These are phyloP conservation scores for Cornus florida DNA, from an alignment of 148 eudicot genomes.

Conservation along the genomic window DNA sequence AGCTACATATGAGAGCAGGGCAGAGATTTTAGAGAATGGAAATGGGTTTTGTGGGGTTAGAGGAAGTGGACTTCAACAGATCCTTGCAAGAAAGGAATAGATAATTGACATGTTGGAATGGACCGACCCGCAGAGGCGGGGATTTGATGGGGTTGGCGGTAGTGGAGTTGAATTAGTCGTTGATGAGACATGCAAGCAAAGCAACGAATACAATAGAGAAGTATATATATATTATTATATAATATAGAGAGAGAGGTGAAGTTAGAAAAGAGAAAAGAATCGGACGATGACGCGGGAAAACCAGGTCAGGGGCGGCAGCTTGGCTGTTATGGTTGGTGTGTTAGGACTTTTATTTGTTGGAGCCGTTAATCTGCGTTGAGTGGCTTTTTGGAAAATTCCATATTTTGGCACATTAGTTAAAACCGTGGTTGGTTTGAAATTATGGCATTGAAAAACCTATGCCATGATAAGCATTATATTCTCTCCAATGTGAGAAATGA, in stretches of 20 bases:
- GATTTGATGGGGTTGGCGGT: slow-evolving; percentile 17
- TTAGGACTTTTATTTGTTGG: background rate
- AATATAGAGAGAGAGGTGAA: slow-evolving; percentile 13
- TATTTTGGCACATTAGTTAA: too few relatives aligned
- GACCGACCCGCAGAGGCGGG: too few relatives aligned
- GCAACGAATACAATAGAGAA: slow-evolving; percentile 32
- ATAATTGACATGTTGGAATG: too few relatives aligned
- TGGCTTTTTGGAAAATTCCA: too few relatives aligned
- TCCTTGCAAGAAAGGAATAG: background rate
- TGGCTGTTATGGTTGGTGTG: background rate
- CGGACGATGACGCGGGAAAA: slow-evolving; percentile 18
- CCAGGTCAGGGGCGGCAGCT: slow-evolving; percentile 15
- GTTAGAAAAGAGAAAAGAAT: slow-evolving; percentile 23
- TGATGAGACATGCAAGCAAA: slow-evolving; percentile 34
- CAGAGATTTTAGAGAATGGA: slow-evolving; percentile 12
- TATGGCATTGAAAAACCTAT: too few relatives aligned
- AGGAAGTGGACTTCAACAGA: too few relatives aligned
- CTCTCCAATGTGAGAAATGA: too few relatives aligned
- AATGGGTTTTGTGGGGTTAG: background rate
- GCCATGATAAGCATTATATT: too few relatives aligned
- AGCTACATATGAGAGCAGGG: background rate
- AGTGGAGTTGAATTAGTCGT: slow-evolving; percentile 41
- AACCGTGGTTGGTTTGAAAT: too few relatives aligned
- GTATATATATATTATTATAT: too few relatives aligned
- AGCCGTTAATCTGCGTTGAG: too few relatives aligned